Conservation (phyloP, 768 basidiomycete species). For the Mycena floridula region DNA sequence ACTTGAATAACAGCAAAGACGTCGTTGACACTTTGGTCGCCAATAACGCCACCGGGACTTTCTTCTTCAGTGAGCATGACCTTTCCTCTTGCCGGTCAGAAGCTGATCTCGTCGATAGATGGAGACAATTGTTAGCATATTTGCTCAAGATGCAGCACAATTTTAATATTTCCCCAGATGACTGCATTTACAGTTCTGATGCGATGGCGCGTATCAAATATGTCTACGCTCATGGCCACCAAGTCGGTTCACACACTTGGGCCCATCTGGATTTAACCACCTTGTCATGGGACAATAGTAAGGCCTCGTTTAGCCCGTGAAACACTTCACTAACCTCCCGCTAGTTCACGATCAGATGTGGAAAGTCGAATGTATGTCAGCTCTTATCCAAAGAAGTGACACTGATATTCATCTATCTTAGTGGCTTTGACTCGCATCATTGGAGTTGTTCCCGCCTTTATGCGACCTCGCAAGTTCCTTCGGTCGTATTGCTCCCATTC, state of each 20-base stretch:
- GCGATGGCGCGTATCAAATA: conserved; percentile 26
- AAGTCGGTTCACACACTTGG: conserved; percentile 43
- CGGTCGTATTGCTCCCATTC: background rate
- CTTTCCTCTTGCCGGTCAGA: background rate
- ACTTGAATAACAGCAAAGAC: conserved; percentile 20
- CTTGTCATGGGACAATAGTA: conserved; percentile 34
- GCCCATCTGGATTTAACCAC: conserved; percentile 31
- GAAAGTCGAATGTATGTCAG: conserved; percentile 33
- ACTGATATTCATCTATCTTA: conserved; percentile 9
- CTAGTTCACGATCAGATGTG: conserved; percentile 41
- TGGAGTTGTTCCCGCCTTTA: conserved; percentile 38
- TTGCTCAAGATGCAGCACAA: background rate
- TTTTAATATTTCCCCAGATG: conserved; percentile 15
- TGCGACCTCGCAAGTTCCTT: conserved; percentile 35
- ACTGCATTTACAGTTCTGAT: conserved; percentile 32
- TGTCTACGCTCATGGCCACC: conserved; percentile 33
- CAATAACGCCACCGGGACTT: conserved; percentile 32
- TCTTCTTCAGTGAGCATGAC: conserved; percentile 35
- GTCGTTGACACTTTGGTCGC: conserved; percentile 27
- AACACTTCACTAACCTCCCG: background rate
- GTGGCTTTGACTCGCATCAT: conserved; percentile 35
- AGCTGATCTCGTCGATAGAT: conserved; percentile 15
- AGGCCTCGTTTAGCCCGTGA: conserved; percentile 4
- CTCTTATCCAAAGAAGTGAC: background rate
- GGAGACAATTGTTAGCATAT: conserved; percentile 31